Evolutionary conservation across 2,329 filamentous ascomycete species (phyloP).

Genomic region (Beauveria brongniartii): DNA sequence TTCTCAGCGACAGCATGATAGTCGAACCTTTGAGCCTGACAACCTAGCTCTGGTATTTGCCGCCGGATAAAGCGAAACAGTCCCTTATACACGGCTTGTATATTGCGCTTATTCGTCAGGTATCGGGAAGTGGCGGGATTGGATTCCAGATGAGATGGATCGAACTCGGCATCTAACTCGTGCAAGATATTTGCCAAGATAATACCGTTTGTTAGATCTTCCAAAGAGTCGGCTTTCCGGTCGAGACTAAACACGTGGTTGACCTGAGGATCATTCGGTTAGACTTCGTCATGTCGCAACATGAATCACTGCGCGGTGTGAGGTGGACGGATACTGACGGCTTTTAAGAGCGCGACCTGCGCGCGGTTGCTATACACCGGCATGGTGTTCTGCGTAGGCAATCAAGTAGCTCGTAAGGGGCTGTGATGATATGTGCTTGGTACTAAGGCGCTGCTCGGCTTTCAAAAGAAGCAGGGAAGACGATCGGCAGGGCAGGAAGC

Average conservation of each 20-base stretch:
- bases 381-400: conserved; percentile 20
- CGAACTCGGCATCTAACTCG: conserved; percentile 50
- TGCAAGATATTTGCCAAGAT: conserved; percentile 48
- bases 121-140: conserved; percentile 35
- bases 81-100: conserved; percentile 47
- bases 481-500: background rate
- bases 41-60: conserved; percentile 42
- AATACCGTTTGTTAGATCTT: conserved; percentile 45
- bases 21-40: conserved; percentile 44
- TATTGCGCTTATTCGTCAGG: conserved; percentile 41
- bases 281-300: background rate
- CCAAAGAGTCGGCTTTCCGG: conserved; percentile 38
- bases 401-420: background rate
- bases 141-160: conserved; percentile 44
- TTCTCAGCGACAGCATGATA: conserved; percentile 52
- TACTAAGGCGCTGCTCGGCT: background rate
- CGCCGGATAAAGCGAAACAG: conserved; percentile 48
- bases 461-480: background rate
- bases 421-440: background rate
- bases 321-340: conserved; percentile 30
- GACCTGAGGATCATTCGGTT: conserved; percentile 18
- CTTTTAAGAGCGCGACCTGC: conserved; percentile 49
- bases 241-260: conserved; percentile 36
- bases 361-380: conserved; percentile 32
- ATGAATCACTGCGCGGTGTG: background rate